Evolutionary conservation across 2,329 filamentous ascomycete species (phyloP).

Genomic region (Zymoseptoria brevis): DNA sequence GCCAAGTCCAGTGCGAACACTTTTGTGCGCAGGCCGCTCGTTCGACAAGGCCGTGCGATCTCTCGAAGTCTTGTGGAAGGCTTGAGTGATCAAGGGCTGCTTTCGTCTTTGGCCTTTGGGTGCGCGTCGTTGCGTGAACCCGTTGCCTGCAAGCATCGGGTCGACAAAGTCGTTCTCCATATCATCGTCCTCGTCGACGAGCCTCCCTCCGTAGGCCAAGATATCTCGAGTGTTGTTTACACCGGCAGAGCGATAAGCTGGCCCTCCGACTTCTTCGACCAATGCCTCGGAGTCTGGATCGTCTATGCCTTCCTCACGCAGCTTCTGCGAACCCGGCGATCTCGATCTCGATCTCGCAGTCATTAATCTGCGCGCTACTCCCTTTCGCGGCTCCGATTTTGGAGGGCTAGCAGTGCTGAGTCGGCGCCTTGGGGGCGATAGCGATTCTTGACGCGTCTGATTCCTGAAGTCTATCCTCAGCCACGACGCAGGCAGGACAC

Average conservation of each 20-base stretch:
- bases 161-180: conserved; percentile 43
- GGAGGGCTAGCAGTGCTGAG: conserved; percentile 12
- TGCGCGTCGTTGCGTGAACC: background rate
- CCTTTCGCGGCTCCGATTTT: conserved; percentile 19
- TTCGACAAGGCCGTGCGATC: conserved; percentile 11
- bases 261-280: background rate
- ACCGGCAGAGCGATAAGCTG: background rate
- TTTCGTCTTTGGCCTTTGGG: background rate
- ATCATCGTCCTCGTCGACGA: conserved; percentile 25
- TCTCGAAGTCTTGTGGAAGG: conserved; percentile 17
- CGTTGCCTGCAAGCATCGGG: conserved; percentile 29
- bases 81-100: conserved; percentile 24
- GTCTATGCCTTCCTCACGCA: background rate
- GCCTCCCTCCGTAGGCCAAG: conserved; percentile 2
- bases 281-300: conserved; percentile 10
- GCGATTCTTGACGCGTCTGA: conserved; percentile 8
- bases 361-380: conserved; percentile 16
- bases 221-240: conserved; percentile 10
- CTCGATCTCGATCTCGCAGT: conserved; percentile 15
- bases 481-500: conserved; percentile 45
- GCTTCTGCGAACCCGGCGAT: background rate
- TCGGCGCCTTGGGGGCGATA: conserved; percentile 1
- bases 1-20: background rate
- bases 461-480: conserved; percentile 38
- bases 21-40: conserved; percentile 12